phyloP scores from a whole-genome alignment of 2,329 filamentous ascomycete genomes.

The Lachnellula subtilissima region DNA sequence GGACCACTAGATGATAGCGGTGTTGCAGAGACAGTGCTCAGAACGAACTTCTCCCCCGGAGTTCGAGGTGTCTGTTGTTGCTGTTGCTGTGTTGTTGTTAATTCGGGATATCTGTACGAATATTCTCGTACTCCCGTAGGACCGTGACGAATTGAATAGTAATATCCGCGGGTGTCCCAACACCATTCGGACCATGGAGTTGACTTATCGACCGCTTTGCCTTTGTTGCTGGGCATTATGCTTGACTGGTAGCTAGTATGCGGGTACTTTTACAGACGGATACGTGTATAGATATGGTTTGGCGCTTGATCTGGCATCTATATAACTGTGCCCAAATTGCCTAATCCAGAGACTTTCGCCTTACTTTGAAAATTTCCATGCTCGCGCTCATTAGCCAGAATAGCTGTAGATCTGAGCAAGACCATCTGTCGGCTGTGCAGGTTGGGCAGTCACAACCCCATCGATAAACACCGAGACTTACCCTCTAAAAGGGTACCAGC shows the following conservation, averaged over 20 bases:
- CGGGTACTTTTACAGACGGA: neutral
- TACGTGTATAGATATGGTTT: neutral
- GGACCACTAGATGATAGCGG: neutral
- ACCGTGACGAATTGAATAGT: slow-evolving; percentile 3
- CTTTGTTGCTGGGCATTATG: slow-evolving; percentile 9
- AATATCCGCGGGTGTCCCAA: slow-evolving; percentile 10
- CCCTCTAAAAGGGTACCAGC: too few species aligned
- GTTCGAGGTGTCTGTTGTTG: slow-evolving; percentile 5
- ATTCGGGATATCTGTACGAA: slow-evolving; percentile 2
- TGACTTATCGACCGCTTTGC: slow-evolving; percentile 9
- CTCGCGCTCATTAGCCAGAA: slow-evolving; percentile 1
- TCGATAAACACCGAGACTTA: too few species aligned
- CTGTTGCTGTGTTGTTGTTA: slow-evolving; percentile 2
- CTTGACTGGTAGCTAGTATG: neutral
- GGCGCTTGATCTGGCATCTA: neutral
- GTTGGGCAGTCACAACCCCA: too few species aligned
- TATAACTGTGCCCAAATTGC: too few species aligned
- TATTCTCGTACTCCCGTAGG: slow-evolving; percentile 2
- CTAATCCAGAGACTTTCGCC: neutral
- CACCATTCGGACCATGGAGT: slow-evolving; percentile 12
- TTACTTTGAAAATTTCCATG: neutral
- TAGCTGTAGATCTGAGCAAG: neutral
- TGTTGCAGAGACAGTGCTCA: neutral
- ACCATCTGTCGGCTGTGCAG: too few species aligned
- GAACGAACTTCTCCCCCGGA: neutral